These are phyloP conservation scores for Oldenlandia corymbosa DNA, from an alignment of 257 asterid species.

Conservation along the genomic window DNA sequence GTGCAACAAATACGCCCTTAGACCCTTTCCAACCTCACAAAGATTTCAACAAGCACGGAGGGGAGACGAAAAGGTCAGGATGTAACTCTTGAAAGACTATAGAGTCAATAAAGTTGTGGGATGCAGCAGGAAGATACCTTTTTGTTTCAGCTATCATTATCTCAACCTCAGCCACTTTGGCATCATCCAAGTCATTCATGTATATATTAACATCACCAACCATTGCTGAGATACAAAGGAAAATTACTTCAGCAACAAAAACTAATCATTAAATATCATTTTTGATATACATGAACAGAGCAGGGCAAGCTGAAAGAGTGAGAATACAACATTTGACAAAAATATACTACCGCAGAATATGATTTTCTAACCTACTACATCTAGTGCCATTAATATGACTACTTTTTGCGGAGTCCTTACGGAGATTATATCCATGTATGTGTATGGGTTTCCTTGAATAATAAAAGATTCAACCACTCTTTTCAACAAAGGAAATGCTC, in stretches of 20 bases:
- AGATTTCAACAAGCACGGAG: neutral
- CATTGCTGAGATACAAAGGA: slow-evolving; percentile 62
- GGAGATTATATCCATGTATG: no score
- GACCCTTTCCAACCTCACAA: neutral
- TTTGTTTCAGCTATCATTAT: slow-evolving; percentile 86
- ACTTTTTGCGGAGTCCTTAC: neutral
- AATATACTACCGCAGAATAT: no score
- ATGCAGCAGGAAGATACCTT: slow-evolving; percentile 38
- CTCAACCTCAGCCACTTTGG: slow-evolving; percentile 73
- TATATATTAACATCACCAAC: slow-evolving; percentile 91
- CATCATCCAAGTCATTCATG: slow-evolving; percentile 79
- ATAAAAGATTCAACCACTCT: neutral
- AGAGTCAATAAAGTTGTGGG: neutral
- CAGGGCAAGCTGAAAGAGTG: neutral
- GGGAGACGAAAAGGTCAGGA: neutral
- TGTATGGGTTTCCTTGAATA: neutral
- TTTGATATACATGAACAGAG: no score
- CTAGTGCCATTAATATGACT: no score
- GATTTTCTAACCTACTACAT: neutral
- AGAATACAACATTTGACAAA: no score
- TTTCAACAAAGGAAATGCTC: neutral
- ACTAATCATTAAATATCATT: no score
- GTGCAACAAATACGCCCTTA: neutral
- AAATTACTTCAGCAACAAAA: slow-evolving; percentile 2
- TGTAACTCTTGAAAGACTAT: neutral